Evolutionary conservation across 2,329 filamentous ascomycete species (phyloP).

Genomic region (Tricladium varicosporioides): DNA sequence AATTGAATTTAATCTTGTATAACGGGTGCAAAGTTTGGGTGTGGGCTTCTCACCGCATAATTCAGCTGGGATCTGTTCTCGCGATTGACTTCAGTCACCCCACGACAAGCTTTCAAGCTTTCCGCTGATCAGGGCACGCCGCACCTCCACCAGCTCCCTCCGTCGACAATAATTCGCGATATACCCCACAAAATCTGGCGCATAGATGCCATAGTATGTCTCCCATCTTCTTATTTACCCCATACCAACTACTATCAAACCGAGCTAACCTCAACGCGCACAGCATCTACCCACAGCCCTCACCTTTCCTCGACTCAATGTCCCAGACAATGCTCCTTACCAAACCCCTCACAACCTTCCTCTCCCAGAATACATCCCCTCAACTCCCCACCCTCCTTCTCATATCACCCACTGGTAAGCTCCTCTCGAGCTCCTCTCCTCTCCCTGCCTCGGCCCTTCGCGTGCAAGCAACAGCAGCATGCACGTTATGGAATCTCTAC

Average conservation of each 20-base stretch:
- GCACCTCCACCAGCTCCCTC: too few species aligned
- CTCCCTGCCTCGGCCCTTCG: constrained; percentile 56
- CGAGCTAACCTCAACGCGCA: background rate
- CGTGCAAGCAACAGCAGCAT: constrained; percentile 62
- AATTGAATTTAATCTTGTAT: too few species aligned
- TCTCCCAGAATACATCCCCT: constrained; percentile 53
- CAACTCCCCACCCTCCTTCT: constrained; percentile 59
- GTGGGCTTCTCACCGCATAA: too few species aligned
- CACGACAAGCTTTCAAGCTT: background rate
- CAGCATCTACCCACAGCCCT: constrained; percentile 22
- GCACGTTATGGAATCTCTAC: constrained; percentile 60
- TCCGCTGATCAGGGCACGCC: too few species aligned
- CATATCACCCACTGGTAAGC: constrained; percentile 58
- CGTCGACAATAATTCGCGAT: too few species aligned
- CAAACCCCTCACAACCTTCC: constrained; percentile 62
- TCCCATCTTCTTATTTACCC: background rate
- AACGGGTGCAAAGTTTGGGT: too few species aligned
- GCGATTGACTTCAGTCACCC: background rate
- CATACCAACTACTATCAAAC: background rate
- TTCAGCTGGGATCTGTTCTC: too few species aligned
- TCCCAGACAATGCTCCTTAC: constrained; percentile 52
- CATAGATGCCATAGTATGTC: constrained; percentile 21
- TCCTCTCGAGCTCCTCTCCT: constrained; percentile 59
- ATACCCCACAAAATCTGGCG: background rate
- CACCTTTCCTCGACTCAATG: constrained; percentile 15